Percentiles rank a stretch among this genome's conserved stretches.
phyloP scores from a whole-genome alignment of 441 rosid species.

The Gossypium trilobum region DNA sequence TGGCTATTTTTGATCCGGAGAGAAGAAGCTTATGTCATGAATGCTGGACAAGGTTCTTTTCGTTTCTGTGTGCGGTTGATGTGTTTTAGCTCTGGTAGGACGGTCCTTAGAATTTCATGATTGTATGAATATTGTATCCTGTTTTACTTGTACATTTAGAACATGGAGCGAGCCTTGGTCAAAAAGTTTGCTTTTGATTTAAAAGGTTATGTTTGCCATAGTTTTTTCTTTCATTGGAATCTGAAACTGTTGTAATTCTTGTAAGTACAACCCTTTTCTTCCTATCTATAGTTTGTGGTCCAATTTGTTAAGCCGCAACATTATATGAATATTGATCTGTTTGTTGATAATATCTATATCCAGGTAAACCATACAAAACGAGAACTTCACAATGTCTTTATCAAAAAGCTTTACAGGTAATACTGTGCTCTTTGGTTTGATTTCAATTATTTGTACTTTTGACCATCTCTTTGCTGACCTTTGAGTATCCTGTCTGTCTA shows the following conservation, averaged over 20 bases:
- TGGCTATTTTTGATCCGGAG: not conserved
- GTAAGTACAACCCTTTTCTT: not conserved
- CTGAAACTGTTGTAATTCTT: not conserved
- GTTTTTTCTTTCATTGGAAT: not conserved
- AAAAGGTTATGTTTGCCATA: not conserved
- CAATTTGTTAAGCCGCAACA: slow-evolving; percentile 2
- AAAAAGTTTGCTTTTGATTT: not conserved
- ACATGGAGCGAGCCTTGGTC: not conserved
- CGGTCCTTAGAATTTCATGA: not conserved
- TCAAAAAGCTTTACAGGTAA: slow-evolving; percentile 63
- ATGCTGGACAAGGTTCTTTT: not conserved
- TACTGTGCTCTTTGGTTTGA: not conserved
- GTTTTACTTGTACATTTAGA: not conserved
- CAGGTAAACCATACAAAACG: slow-evolving; percentile 91
- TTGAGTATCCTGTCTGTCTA: not conserved
- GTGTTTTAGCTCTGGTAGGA: not conserved
- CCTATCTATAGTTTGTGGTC: not conserved
- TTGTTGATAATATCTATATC: slow-evolving; percentile 18
- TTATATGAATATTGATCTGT: not conserved
- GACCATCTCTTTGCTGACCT: not conserved
- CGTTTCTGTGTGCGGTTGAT: not conserved
- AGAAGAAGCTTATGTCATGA: not conserved
- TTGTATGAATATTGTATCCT: not conserved
- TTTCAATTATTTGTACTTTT: not conserved
- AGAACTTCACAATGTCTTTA: slow-evolving; percentile 69